Evolutionary conservation across 2,329 filamentous ascomycete genomes (phyloP).

Genomic region (Pseudogymnoascus sp.): DNA sequence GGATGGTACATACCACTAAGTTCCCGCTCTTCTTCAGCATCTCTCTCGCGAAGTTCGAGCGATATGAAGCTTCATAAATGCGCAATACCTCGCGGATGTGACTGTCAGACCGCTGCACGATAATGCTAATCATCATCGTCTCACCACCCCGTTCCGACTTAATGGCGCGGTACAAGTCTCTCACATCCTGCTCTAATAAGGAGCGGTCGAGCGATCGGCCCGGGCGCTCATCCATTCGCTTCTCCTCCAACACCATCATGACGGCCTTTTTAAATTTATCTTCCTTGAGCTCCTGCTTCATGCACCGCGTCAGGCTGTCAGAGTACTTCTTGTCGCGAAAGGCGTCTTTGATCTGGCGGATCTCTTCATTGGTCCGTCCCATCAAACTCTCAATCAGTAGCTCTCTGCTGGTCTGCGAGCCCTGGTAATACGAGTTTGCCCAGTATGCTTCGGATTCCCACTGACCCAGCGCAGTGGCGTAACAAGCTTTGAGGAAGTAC

Average conservation of each 20-base stretch:
- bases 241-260: conserved; percentile 71
- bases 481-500: conserved; percentile 82
- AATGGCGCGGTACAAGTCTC: conserved; percentile 59
- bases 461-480: conserved; percentile 76
- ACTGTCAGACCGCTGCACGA: conserved; percentile 69
- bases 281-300: conserved; percentile 86
- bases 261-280: conserved; percentile 94
- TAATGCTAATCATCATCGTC: conserved; percentile 75
- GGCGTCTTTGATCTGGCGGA: conserved; percentile 73
- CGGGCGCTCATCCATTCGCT: conserved; percentile 64
- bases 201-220: conserved; percentile 27
- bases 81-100: conserved; percentile 75
- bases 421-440: conserved; percentile 97
- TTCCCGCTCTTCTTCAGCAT: conserved; percentile 85
- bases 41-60: conserved; percentile 77
- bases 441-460: conserved; percentile 96
- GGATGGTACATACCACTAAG: conserved; percentile 65
- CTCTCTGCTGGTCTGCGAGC: conserved; percentile 73
- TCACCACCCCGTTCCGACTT: conserved; percentile 74
- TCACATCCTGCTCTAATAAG: conserved; percentile 62
- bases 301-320: conserved; percentile 72
- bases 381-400: conserved; percentile 89
- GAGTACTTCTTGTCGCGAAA: conserved; percentile 90
- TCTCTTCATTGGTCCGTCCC: conserved; percentile 82
- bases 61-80: conserved; percentile 64